phyloP scores from a whole-genome alignment of 2,329 filamentous ascomycete species.

The Colletotrichum destructivum region DNA sequence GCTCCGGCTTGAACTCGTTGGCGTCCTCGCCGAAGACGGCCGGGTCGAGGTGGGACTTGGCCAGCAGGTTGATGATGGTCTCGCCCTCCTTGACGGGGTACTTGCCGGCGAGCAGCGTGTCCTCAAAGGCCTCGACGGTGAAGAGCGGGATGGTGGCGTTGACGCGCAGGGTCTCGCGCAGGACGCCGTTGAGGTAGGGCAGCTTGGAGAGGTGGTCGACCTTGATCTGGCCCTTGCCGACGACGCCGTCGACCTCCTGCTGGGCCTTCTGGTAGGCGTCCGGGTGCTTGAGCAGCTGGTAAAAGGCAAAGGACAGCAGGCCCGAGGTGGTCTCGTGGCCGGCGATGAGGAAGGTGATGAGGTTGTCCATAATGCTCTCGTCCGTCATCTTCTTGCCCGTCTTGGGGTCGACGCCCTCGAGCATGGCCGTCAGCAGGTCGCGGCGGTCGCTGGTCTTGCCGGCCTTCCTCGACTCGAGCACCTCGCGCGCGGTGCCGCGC shows the following conservation, averaged over 20 bases:
- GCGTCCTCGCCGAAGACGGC: constrained; percentile 71
- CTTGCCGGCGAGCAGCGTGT: constrained; percentile 65
- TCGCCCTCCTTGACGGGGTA: constrained; percentile 65
- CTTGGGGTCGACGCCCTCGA: constrained; percentile 74
- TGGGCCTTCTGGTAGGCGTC: constrained; percentile 73
- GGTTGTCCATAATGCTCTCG: constrained; percentile 74
- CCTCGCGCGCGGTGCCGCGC: constrained; percentile 66
- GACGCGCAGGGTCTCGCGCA: constrained; percentile 67
- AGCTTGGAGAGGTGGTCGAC: constrained; percentile 73
- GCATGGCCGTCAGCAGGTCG: constrained; percentile 77
- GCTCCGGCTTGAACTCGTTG: constrained; percentile 71
- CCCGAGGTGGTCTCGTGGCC: constrained; percentile 81
- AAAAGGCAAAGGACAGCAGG: constrained; percentile 75
- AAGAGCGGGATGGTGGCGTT: constrained; percentile 49
- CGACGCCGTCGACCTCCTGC: constrained; percentile 76
- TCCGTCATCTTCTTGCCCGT: constrained; percentile 74
- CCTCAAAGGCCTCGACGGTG: constrained; percentile 52
- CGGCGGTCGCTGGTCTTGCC: constrained; percentile 57
- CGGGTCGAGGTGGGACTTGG: constrained; percentile 69
- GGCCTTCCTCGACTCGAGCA: constrained; percentile 71
- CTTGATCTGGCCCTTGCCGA: constrained; percentile 70
- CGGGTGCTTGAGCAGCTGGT: constrained; percentile 76
- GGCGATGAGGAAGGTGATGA: constrained; percentile 78
- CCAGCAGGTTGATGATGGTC: constrained; percentile 60
- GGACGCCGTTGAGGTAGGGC: constrained; percentile 73